Conservation (phyloP, 441 rosid genomes). For the Sinapis alba region DNA sequence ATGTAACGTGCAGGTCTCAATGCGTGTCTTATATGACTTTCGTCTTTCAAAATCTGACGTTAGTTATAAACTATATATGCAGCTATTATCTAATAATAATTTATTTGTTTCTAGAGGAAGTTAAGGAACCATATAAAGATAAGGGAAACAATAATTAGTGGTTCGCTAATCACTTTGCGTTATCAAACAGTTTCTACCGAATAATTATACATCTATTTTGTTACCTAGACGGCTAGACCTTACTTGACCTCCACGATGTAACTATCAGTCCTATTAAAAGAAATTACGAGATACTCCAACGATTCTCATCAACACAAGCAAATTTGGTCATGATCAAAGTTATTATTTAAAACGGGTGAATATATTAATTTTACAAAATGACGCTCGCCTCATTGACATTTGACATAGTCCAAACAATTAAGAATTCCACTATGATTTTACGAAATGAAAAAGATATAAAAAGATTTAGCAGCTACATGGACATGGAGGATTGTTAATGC, state of each 20-base stretch:
- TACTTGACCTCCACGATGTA: conserved; percentile 36
- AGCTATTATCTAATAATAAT: background rate
- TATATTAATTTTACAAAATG: background rate
- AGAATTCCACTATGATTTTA: conserved; percentile 1
- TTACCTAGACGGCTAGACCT: conserved; percentile 13
- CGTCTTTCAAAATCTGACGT: background rate
- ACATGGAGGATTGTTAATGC: conserved; percentile 2
- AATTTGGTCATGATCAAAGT: background rate
- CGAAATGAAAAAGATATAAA: background rate
- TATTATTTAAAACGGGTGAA: background rate
- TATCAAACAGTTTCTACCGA: background rate
- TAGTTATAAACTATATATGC: conserved; percentile 8
- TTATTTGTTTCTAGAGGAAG: background rate
- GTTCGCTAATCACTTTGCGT: conserved; percentile 33
- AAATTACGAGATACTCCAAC: background rate
- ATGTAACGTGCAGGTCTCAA: conserved; percentile 35
- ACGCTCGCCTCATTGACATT: conserved; percentile 13
- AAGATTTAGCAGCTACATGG: background rate
- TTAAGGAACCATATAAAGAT: background rate
- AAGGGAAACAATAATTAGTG: conserved; percentile 17
- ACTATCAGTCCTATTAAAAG: background rate
- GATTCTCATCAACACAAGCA: conserved; percentile 18
- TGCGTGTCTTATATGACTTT: conserved; percentile 30
- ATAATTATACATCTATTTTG: background rate
- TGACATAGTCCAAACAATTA: conserved; percentile 5